These are phyloP conservation scores for Salvia splendens DNA, from an alignment of 257 asterid genomes.

Conservation along the genomic window DNA sequence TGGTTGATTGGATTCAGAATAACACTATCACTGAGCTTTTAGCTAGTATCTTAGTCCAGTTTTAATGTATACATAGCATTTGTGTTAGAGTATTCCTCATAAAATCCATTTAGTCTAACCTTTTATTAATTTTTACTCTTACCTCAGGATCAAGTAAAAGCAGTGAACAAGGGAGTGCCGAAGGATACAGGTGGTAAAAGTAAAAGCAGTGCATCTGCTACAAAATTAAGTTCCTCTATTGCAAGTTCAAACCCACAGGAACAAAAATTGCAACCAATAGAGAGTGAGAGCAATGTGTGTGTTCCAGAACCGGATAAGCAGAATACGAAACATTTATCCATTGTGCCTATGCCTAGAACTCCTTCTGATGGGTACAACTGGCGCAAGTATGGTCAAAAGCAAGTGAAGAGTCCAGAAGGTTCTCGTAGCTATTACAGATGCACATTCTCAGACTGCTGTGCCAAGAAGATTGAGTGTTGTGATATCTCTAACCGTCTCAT, in stretches of 20 bases:
- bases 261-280: constrained; percentile 34
- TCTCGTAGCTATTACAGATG: constrained; percentile 94
- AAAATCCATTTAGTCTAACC: constrained; percentile 4
- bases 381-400: constrained; percentile 98
- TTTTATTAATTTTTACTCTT: neutral
- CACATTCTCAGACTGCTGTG: constrained; percentile 70
- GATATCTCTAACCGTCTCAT: constrained; percentile 53
- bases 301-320: constrained; percentile 42
- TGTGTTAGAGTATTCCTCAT: constrained; percentile 9
- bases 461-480: constrained; percentile 88
- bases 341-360: constrained; percentile 45
- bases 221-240: constrained; percentile 48
- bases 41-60: constrained; percentile 15
- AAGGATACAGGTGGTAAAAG: constrained; percentile 32
- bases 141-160: constrained; percentile 51
- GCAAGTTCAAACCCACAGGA: constrained; percentile 44
- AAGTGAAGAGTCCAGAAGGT: constrained; percentile 95
- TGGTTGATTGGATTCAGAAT: constrained; percentile 13
- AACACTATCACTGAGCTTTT: constrained; percentile 9
- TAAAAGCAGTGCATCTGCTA: constrained; percentile 35
- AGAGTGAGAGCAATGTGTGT: constrained; percentile 37
- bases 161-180: constrained; percentile 31
- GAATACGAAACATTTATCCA: constrained; percentile 41
- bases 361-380: constrained; percentile 88
- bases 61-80: neutral